Evolutionary conservation across 1,284 basidiomycete species (phyloP), one percentile per base, ranked within the genome.

Genomic region (Puccinia horiana): DNA sequence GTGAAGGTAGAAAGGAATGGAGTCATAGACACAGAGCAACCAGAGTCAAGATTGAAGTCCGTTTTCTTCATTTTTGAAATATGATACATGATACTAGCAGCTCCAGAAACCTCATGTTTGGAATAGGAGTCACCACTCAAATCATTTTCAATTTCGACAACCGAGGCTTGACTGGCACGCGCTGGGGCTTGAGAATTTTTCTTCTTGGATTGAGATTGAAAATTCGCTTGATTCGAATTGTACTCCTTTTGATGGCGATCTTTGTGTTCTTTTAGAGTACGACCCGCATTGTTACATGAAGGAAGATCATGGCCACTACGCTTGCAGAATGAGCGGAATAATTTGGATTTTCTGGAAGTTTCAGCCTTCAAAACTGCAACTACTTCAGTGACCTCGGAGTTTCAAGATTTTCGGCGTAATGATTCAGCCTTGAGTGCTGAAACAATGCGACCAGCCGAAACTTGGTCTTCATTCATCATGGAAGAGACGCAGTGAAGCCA

Each of bases 11-110:
- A 18, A 6, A 67, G 32, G 16, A 56, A 29, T n/a, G 74, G 74
- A 8, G 54, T 76, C 74, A 76, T 76, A 1, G 18, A 54, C 9
- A 61, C 8, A 0, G 74, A 76, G 26, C 74, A 76, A 4, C 74
- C 74, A 8, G 54, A 76, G 26, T 76, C 54, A 0, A 76, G 54
- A 40, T 76, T 76, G 26, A 14, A 32, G 26, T 44, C 40, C 11
- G 4, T 20, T 52, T 8, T 8, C 16, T 47, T 47, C 44, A 47
- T 16, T 16, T 47, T 9, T 12, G 58, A 63, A 2, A 32, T 5
- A 5, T 29, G 58, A 63, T 5, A 32, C 20, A 20, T 8, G 5
- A 23, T 32, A 20, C 16, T 12, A 23, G 35, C 29, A 32, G 12
- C 26, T 63, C 35, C 14, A 23, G 58, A 47, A 8, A 47, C 42